These are phyloP conservation scores for Leucocoprinus birnbaumii DNA, from an alignment of 768 basidiomycete genomes.

Conservation along the genomic window DNA sequence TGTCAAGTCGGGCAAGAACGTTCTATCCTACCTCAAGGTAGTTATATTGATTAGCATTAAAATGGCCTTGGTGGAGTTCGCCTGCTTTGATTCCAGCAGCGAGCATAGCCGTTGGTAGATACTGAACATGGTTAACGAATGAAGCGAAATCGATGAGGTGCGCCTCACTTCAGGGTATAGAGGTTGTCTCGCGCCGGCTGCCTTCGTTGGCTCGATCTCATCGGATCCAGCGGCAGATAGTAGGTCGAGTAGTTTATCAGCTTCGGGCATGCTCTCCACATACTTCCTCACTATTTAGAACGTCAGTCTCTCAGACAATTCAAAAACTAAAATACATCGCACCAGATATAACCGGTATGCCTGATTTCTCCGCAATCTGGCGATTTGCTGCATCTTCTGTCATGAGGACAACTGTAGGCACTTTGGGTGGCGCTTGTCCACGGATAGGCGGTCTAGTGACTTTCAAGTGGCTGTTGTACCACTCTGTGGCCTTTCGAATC, in stretches of 20 bases:
- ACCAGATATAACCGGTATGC: constrained; percentile 66
- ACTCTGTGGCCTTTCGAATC: constrained; percentile 82
- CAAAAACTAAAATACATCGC: constrained; percentile 4
- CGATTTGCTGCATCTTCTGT: constrained; percentile 90
- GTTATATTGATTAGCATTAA: constrained; percentile 94
- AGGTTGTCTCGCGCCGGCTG: constrained; percentile 47
- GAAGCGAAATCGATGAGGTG: not conserved
- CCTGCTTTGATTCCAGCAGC: constrained; percentile 84
- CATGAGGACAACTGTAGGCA: constrained; percentile 73
- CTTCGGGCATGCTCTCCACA: constrained; percentile 68
- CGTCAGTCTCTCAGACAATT: not conserved
- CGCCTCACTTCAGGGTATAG: constrained; percentile 72
- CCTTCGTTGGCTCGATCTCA: constrained; percentile 60
- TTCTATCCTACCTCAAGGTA: constrained; percentile 59
- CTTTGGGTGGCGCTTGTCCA: constrained; percentile 38
- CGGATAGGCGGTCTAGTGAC: constrained; percentile 49
- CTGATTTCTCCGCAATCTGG: constrained; percentile 65
- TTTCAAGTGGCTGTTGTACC: constrained; percentile 79
- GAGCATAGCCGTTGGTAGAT: constrained; percentile 69
- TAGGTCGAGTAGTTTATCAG: constrained; percentile 74
- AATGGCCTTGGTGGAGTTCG: constrained; percentile 87
- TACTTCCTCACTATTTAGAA: constrained; percentile 63
- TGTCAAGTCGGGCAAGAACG: not conserved
- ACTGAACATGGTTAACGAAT: constrained; percentile 42
- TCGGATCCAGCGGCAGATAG: constrained; percentile 68